phyloP scores from a whole-genome alignment of 768 basidiomycete species.

The Collybia nuda region DNA sequence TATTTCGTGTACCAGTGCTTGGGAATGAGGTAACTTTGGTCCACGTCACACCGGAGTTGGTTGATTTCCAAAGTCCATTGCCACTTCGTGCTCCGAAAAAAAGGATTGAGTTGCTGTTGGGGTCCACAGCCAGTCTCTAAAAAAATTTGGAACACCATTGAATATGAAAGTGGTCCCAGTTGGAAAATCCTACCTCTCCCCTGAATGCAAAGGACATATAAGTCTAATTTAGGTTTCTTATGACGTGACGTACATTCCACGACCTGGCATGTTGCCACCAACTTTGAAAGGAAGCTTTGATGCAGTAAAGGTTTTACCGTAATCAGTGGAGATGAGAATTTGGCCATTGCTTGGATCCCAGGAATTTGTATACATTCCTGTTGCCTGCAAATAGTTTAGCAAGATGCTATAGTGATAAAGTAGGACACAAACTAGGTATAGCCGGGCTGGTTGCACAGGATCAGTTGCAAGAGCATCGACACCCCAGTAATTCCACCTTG shows the following conservation, averaged over 20 bases:
- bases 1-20: constrained; percentile 42
- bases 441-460: constrained; percentile 51
- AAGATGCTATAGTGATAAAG: neutral
- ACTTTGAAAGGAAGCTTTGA: constrained; percentile 63
- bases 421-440: constrained; percentile 43
- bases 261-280: constrained; percentile 70
- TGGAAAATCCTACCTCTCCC: constrained; percentile 44
- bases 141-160: neutral
- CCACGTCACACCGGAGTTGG: constrained; percentile 59
- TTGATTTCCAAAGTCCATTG: constrained; percentile 67
- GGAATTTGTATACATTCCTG: constrained; percentile 62
- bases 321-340: constrained; percentile 59
- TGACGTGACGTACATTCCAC: constrained; percentile 46
- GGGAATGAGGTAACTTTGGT: constrained; percentile 59
- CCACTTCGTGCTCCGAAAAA: constrained; percentile 67
- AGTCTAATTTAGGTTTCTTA: neutral
- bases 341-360: constrained; percentile 64
- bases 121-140: constrained; percentile 62
- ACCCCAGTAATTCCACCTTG: constrained; percentile 61
- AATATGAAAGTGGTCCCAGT: neutral
- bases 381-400: constrained; percentile 32
- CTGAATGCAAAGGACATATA: constrained; percentile 17
- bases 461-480: constrained; percentile 64
- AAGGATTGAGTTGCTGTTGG: constrained; percentile 58
- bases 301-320: constrained; percentile 53